These are phyloP conservation scores for Conringia planisiliqua DNA, from an alignment of 345 rosid genomes.

Conservation along the genomic window DNA sequence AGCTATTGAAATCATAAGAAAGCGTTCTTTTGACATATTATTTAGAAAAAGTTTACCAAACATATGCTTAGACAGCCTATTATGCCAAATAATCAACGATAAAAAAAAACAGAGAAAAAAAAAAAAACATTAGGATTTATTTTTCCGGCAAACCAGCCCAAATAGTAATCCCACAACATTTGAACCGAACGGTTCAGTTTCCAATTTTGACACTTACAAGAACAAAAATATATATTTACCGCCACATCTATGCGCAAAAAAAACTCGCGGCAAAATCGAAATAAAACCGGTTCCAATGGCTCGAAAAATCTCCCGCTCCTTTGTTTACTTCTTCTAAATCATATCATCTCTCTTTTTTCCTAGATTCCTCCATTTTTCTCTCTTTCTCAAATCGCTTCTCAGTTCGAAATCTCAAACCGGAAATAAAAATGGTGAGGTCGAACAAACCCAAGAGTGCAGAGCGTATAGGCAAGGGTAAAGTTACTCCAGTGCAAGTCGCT, in stretches of 20 bases:
- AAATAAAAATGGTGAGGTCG: conserved; percentile 57
- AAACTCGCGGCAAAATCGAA: conserved; percentile 27
- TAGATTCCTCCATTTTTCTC: background rate
- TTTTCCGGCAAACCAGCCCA: background rate
- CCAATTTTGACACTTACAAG: background rate
- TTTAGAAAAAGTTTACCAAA: too few species aligned
- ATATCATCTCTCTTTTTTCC: background rate
- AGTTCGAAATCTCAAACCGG: background rate
- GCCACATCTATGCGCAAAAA: conserved; percentile 17
- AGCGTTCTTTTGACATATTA: too few species aligned
- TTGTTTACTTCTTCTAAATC: background rate
- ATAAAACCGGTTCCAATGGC: conserved; percentile 9
- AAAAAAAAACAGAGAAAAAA: too few species aligned
- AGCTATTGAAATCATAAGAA: too few species aligned
- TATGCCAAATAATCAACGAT: too few species aligned
- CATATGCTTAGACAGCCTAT: too few species aligned
- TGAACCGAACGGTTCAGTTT: conserved; percentile 5
- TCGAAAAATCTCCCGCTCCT: conserved; percentile 20
- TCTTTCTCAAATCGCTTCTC: background rate
- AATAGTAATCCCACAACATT: background rate
- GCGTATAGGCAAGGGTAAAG: conserved; percentile 64
- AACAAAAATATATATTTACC: background rate
- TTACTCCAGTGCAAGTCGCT: conserved; percentile 84
- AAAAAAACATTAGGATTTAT: background rate
- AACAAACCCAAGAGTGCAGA: conserved; percentile 45